Base-by-base conservation (phyloP, 1,139 yeast species). In the Insectozyma bohioensis region DNA sequence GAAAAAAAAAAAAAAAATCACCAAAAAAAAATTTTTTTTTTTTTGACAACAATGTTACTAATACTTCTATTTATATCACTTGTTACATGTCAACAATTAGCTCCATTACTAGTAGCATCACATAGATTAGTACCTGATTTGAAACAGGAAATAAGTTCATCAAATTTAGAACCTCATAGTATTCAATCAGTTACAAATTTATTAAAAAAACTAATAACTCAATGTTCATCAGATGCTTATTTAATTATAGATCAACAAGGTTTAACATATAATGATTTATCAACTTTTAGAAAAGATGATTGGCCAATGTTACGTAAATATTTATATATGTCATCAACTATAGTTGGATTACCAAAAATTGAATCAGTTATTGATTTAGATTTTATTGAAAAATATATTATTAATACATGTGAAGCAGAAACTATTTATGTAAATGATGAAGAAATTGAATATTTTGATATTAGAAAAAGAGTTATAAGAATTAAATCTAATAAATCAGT, bases 221-320 rank as follows among this genome's bases (percentile, higher is more conserved):
- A 70, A 26, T 87, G 95, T 49, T 61, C 79, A 1, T 75, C 90
- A 0, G 85, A 85, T 51, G 84, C 81, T 1, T 84, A 82, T 46
- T 48, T 87, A 2, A 56, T 86, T 11, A 65, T 85, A 1, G 75
- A 84, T 48, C 78, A 77, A 28, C 95, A 95, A 0, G 94, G 94
- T 0, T 54, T 86, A 34, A 56, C 56, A 2, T 59, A 70, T 31
- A 58, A 60, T n/a, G 95, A 86, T 54, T 63, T 86, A 39, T 62
- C 63, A 15, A 62, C 64, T 27, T 19, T 24, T 1, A 49, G 55
- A 17, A 57, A 57, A 30, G 63, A 67, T 4, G 55, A 64, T 16
- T 83, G 85, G 73, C 67, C 65, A 1, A 67, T 73, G 42, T 48
- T 85, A 15, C 61, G 81, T 33, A 68, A 72, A 33, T 77, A 80